A percentile compares a stretch with the other conserved stretches of the same genome.
phyloP scores from a whole-genome alignment of 2,329 filamentous ascomycete genomes.

The Xylariaceae sp. region DNA sequence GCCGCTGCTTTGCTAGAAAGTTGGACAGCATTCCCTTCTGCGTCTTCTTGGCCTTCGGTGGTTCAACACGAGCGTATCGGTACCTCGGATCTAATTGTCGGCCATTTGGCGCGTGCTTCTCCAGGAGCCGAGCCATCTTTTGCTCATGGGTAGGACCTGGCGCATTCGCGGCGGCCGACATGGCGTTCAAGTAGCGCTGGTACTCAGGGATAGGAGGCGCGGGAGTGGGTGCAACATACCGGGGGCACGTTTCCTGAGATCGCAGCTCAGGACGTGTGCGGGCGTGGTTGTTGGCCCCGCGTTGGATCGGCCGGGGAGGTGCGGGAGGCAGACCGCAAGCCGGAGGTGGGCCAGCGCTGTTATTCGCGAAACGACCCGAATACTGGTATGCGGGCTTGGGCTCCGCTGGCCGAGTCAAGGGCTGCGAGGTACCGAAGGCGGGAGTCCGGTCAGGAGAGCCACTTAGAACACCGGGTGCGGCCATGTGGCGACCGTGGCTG shows the following conservation, averaged over 20 bases:
- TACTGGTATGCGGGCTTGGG: constrained; percentile 6
- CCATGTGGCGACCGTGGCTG: not conserved
- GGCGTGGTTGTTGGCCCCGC: not conserved
- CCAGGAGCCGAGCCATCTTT: not conserved
- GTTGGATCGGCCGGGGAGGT: constrained; percentile 3
- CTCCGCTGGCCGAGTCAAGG: constrained; percentile 5
- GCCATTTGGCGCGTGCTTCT: not conserved
- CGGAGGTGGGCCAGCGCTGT: constrained; percentile 1
- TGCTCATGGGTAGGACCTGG: not conserved
- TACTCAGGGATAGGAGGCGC: not conserved
- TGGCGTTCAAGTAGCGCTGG: constrained; percentile 1
- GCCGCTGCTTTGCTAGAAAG: not conserved
- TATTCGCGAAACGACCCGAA: not conserved
- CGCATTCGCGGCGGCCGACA: not conserved
- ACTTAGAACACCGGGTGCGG: not conserved
- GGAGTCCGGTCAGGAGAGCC: not conserved
- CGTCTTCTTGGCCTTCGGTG: not conserved
- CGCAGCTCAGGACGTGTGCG: not conserved
- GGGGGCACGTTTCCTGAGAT: not conserved
- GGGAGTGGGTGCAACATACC: not conserved
- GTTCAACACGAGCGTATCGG: not conserved
- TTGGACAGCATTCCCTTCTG: too few species aligned
- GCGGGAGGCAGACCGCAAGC: constrained; percentile 1
- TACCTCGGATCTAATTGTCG: not conserved
- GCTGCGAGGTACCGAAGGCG: constrained; percentile 4